phyloP scores from a whole-genome alignment of 1,139 yeast genomes.

The Yamadazyma blattariae region DNA sequence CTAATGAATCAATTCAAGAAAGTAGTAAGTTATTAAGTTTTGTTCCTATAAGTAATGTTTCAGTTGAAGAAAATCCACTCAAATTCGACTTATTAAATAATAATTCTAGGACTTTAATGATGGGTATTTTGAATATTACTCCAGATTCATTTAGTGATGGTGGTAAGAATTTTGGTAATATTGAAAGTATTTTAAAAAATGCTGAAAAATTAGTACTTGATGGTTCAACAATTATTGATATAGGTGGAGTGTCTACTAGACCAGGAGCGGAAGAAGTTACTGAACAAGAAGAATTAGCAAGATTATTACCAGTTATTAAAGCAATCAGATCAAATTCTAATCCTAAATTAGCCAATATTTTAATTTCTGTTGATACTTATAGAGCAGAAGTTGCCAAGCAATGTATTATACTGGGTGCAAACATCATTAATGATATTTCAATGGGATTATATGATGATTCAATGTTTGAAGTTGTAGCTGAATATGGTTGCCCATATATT shows the following conservation, averaged over 20 bases:
- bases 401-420: slow-evolving; percentile 76
- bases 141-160: slow-evolving; percentile 98
- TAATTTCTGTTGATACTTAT: slow-evolving; percentile 83
- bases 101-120: slow-evolving; percentile 49
- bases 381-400: slow-evolving; percentile 70
- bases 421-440: slow-evolving; percentile 86
- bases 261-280: slow-evolving; percentile 71
- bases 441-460: slow-evolving; percentile 70
- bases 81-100: slow-evolving; percentile 36
- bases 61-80: slow-evolving; percentile 22
- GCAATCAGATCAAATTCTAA: slow-evolving; percentile 49
- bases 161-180: slow-evolving; percentile 38
- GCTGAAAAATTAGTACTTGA: slow-evolving; percentile 46
- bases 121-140: slow-evolving; percentile 88
- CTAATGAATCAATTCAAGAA: slow-evolving; percentile 41
- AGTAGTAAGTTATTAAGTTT: slow-evolving; percentile 42
- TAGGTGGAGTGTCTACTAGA: slow-evolving; percentile 92
- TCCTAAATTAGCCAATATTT: slow-evolving; percentile 34
- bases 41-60: slow-evolving; percentile 40
- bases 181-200: slow-evolving; percentile 29
- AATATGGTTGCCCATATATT: slow-evolving; percentile 71
- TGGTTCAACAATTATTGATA: slow-evolving; percentile 73
- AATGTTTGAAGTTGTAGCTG: slow-evolving; percentile 68
- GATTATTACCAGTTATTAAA: slow-evolving; percentile 70
- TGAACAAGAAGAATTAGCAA: slow-evolving; percentile 53